phyloP scores from a whole-genome alignment of 2,329 filamentous ascomycete genomes.

The Dryadomyces quercus-mongolicae region DNA sequence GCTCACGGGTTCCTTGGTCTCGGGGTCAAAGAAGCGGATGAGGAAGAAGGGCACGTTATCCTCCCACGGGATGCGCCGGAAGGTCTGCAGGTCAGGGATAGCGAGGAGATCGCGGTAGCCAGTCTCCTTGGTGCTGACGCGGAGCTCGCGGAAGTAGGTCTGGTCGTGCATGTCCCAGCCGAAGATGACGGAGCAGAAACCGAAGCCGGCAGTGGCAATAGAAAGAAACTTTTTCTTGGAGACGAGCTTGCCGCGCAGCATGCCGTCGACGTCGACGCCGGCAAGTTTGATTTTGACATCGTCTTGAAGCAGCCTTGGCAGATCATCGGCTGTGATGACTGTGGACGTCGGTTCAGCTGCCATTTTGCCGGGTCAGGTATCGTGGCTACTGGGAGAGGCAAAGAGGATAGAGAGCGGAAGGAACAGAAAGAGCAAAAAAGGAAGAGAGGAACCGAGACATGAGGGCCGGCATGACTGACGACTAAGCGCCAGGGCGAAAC shows the following conservation, averaged over 20 bases:
- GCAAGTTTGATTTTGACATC: conserved; percentile 79
- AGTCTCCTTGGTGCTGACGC: conserved; percentile 81
- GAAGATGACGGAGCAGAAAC: conserved; percentile 89
- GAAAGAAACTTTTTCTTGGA: conserved; percentile 89
- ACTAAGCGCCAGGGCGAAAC: too few species aligned
- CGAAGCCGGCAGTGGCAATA: conserved; percentile 69
- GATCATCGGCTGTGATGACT: conserved; percentile 45
- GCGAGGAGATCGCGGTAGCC: conserved; percentile 81
- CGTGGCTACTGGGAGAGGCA: too few species aligned
- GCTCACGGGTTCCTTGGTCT: conserved; percentile 57
- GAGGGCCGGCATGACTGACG: too few species aligned
- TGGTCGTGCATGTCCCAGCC: conserved; percentile 96
- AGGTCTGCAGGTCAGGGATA: conserved; percentile 64
- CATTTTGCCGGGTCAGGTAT: too few species aligned
- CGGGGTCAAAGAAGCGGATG: conserved; percentile 72
- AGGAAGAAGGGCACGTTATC: conserved; percentile 76
- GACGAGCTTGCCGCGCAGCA: conserved; percentile 79
- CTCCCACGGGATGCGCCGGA: conserved; percentile 84
- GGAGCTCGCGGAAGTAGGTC: conserved; percentile 76
- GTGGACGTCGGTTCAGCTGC: background rate
- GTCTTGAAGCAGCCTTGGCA: conserved; percentile 53
- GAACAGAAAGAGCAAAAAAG: too few species aligned
- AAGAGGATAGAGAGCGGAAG: background rate
- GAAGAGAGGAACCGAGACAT: too few species aligned
- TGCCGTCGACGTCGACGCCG: conserved; percentile 76